Conservation (phyloP, 257 asterid species). For the Solanum ahanhuiri region DNA sequence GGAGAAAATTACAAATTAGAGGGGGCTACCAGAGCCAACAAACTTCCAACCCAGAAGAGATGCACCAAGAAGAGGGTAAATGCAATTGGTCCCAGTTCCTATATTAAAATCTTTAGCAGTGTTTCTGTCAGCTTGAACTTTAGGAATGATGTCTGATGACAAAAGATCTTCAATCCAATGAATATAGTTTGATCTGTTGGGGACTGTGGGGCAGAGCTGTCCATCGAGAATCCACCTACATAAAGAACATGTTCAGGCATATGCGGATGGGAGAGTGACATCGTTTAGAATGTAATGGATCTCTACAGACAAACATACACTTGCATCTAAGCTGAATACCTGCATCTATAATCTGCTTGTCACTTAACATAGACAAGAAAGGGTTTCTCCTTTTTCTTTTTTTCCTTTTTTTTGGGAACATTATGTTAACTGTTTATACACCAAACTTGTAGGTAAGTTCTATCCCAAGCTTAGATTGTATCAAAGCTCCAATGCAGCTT, state of each 20-base stretch:
- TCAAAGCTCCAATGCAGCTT: neutral
- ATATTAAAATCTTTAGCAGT: slow-evolving; percentile 72
- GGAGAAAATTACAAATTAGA: neutral
- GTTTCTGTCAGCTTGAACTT: slow-evolving; percentile 12
- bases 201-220: slow-evolving; percentile 96
- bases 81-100: slow-evolving; percentile 96
- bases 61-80: slow-evolving; percentile 97
- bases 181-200: slow-evolving; percentile 87
- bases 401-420: neutral
- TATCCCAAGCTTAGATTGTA: neutral
- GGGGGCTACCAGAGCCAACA: slow-evolving; percentile 69
- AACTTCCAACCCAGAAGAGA: slow-evolving; percentile 88
- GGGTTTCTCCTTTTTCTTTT: neutral
- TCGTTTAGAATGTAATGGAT: neutral
- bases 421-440: neutral
- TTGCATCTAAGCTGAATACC: neutral
- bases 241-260: neutral
- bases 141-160: slow-evolving; percentile 45
- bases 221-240: slow-evolving; percentile 99
- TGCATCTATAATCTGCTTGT: neutral
- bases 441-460: neutral
- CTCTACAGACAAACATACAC: neutral
- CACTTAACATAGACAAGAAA: neutral
- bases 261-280: neutral
- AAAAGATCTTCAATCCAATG: slow-evolving; percentile 92